phyloP scores from a whole-genome alignment of 768 basidiomycete species.

The Pholiota microspora region DNA sequence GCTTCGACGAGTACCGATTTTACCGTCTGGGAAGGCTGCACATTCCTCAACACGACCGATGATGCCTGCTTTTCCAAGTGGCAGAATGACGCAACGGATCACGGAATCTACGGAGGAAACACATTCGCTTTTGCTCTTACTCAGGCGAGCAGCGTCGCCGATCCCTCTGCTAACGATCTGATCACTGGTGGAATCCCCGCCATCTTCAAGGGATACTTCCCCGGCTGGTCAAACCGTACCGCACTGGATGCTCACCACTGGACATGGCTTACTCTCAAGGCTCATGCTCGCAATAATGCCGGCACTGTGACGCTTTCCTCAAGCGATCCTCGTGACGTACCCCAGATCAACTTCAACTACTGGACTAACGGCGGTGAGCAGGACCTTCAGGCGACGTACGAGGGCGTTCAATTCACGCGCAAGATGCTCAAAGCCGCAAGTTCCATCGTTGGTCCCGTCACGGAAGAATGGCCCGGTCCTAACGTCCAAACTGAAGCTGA shows the following conservation, averaged over 20 bases:
- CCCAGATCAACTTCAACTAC: slow-evolving; percentile 8
- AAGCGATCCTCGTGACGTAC: slow-evolving; percentile 6
- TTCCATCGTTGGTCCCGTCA: neutral
- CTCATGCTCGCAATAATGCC: slow-evolving; percentile 8
- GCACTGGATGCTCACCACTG: slow-evolving; percentile 3
- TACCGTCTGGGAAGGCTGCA: neutral
- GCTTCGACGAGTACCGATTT: neutral
- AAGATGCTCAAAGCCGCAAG: slow-evolving; percentile 1
- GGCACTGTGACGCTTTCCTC: slow-evolving; percentile 9
- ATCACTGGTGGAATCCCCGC: slow-evolving; percentile 9
- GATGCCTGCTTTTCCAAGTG: slow-evolving; percentile 10
- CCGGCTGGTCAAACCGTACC: slow-evolving; percentile 7
- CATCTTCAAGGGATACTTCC: slow-evolving; percentile 11
- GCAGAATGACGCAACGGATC: slow-evolving; percentile 2
- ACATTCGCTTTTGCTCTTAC: slow-evolving; percentile 7
- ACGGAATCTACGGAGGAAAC: slow-evolving; percentile 9
- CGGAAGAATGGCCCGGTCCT: slow-evolving; percentile 5
- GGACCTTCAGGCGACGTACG: slow-evolving; percentile 6
- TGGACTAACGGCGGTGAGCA: slow-evolving; percentile 1
- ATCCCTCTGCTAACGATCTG: neutral
- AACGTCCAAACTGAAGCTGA: slow-evolving; percentile 5
- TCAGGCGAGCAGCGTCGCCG: slow-evolving; percentile 3
- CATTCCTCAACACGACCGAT: slow-evolving; percentile 2
- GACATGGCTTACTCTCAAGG: slow-evolving; percentile 11
- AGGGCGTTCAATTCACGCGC: slow-evolving; percentile 8